Percentiles rank a stretch among this genome's conserved stretches.
Conservation (phyloP, 805 yeast species). For the Starmerella tilneyi region DNA sequence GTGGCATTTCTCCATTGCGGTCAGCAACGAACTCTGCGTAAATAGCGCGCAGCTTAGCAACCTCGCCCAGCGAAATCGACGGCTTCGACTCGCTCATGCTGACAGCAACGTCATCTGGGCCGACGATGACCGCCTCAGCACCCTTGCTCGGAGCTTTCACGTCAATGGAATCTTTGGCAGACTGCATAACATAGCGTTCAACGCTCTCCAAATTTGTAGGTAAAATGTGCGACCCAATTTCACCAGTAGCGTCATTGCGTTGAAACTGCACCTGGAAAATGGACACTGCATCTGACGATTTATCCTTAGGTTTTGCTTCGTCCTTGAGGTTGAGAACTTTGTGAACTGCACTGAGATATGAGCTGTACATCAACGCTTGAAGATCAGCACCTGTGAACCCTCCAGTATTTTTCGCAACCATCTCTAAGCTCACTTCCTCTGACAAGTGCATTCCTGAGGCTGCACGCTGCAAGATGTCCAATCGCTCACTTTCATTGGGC, state of each 20-base stretch:
- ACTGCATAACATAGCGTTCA: neutral
- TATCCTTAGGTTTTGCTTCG: neutral
- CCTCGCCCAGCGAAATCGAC: conserved; percentile 72
- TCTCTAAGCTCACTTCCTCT: conserved; percentile 42
- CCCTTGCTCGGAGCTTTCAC: neutral
- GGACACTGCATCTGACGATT: conserved; percentile 17
- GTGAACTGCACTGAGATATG: conserved; percentile 71
- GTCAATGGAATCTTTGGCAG: neutral
- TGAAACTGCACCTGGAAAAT: conserved; percentile 18
- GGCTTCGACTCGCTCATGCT: conserved; percentile 73
- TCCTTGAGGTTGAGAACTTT: conserved; percentile 35
- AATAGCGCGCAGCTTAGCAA: conserved; percentile 48
- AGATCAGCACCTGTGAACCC: conserved; percentile 93
- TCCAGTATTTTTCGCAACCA: conserved; percentile 48
- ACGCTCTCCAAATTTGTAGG: neutral
- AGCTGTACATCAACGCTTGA: conserved; percentile 85
- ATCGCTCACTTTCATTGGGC: conserved; percentile 61
- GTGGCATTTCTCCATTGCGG: conserved; percentile 80
- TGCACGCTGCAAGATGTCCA: conserved; percentile 53
- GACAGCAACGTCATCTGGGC: conserved; percentile 40
- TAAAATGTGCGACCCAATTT: neutral
- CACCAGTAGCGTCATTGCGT: neutral
- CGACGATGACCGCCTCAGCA: neutral
- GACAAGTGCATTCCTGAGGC: conserved; percentile 50
- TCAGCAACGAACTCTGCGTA: conserved; percentile 65